These are phyloP conservation scores for Mallotus japonicus DNA, from an alignment of 441 rosid species.

Conservation along the genomic window DNA sequence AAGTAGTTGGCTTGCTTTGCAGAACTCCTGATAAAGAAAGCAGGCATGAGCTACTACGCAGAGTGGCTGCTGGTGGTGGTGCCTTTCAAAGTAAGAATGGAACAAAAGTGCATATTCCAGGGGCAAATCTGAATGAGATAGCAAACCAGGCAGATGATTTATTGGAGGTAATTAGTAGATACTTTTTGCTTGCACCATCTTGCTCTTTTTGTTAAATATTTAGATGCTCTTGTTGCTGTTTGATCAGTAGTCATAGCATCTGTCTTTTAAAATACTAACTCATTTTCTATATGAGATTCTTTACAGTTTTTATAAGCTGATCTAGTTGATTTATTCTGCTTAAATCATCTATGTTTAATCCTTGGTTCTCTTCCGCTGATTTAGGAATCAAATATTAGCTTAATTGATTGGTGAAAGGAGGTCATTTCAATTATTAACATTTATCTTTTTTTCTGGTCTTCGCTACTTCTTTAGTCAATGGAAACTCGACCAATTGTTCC, in stretches of 20 bases:
- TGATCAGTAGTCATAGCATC: neutral
- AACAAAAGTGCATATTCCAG: constrained; percentile 79
- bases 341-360: neutral
- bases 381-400: neutral
- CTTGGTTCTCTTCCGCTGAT: neutral
- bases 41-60: constrained; percentile 81
- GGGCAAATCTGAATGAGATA: constrained; percentile 82
- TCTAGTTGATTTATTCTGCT: neutral
- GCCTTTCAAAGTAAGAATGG: constrained; percentile 68
- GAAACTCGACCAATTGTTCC: constrained; percentile 84
- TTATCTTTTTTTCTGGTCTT: neutral
- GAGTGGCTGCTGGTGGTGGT: constrained; percentile 99
- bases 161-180: constrained; percentile 58
- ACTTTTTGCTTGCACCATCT: neutral
- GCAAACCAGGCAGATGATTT: constrained; percentile 98
- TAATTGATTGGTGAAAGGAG: neutral
- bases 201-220: neutral
- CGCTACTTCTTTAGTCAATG: constrained; percentile 59
- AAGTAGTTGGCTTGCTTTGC: constrained; percentile 93
- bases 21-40: constrained; percentile 89
- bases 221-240: neutral
- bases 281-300: neutral
- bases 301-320: neutral
- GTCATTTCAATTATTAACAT: neutral
- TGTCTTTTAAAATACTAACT: neutral